Percentiles rank a stretch among this genome's conserved stretches.
phyloP scores from a whole-genome alignment of 1,284 basidiomycete species.

The Phlebopus sp. region DNA sequence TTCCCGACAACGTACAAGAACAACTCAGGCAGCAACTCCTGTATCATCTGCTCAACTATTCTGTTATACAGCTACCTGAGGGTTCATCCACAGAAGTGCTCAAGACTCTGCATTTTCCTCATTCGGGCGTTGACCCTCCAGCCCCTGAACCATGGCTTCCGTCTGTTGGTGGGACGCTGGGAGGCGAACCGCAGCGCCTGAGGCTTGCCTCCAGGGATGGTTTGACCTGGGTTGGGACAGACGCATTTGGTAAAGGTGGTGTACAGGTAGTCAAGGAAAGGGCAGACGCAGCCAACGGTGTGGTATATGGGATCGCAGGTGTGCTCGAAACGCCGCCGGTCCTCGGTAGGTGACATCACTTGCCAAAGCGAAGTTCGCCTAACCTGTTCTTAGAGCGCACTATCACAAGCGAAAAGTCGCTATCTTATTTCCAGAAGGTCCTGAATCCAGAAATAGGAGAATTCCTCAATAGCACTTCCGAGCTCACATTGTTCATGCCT shows the following conservation, averaged over 20 bases:
- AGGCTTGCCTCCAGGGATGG: constrained; percentile 56
- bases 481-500: constrained; percentile 90
- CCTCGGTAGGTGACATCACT: constrained; percentile 52
- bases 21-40: constrained; percentile 87
- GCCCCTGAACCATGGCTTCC: constrained; percentile 79
- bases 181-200: constrained; percentile 79
- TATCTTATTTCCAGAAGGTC: constrained; percentile 71
- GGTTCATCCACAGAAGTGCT: constrained; percentile 42
- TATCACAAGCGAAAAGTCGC: constrained; percentile 52
- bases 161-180: constrained; percentile 76
- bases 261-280: constrained; percentile 53
- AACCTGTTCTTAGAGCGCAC: constrained; percentile 31
- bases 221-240: constrained; percentile 62
- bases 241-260: constrained; percentile 72
- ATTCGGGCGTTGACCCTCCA: constrained; percentile 50
- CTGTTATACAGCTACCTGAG: constrained; percentile 52
- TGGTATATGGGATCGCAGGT: constrained; percentile 72
- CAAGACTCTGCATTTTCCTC: constrained; percentile 73
- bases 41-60: constrained; percentile 92
- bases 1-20: constrained; percentile 82
- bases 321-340: constrained; percentile 78
- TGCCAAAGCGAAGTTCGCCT: not conserved
- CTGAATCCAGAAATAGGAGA: constrained; percentile 54
- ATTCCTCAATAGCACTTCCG: constrained; percentile 61
- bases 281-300: constrained; percentile 70